Base-by-base conservation (phyloP, 2,329 filamentous ascomycete genomes). In the Colletotrichum sidae region DNA sequence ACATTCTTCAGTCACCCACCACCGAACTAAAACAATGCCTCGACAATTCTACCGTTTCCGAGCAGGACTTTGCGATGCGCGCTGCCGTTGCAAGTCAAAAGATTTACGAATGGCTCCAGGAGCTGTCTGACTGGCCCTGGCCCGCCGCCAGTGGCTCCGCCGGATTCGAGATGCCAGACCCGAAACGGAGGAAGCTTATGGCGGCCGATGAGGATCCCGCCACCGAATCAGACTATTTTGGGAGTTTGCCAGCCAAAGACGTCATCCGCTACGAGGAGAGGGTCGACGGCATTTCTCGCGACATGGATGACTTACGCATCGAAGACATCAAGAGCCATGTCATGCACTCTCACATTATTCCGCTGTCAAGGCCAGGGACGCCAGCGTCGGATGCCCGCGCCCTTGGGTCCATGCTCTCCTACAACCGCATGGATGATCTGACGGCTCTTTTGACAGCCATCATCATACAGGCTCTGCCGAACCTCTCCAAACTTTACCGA, bases 301-400 rank as follows among this genome's bases (percentile, higher is more conserved):
- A 89, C 61, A 81, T 96, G 80, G 87, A 92, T 60, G 84, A 86
- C 44, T 81, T 96, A 55, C 87, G 92, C 58, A 82, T 96, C 44
- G 92, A 98, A 72, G 93, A 96, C 69, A 89, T 99, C 74, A 98
- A 99, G 80, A 88, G 86, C 49, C 92, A 95, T 73, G 92, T 97
- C 70, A 81, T 97, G 68, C 89, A 91, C 76, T 92, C 92, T 72
- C 92, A 97, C 80, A 90, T 91, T 74, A 80, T 90, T 69, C 86
- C 85, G 8, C 81, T 81, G 69, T 89, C 86, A 62, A 82, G 86
- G 46, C 82, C 81, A 11, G 79, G 77, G 7, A 83, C 79, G 10
- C 83, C 83, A 10, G 80, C 83, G 51, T 76, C 83, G 68, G 72
- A 80, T 72, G 81, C 76, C 52, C 73, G 73, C 15, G 76, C 79